phyloP scores from a whole-genome alignment of 208 protist genomes.

The Acanthamoeba rhysodes region DNA sequence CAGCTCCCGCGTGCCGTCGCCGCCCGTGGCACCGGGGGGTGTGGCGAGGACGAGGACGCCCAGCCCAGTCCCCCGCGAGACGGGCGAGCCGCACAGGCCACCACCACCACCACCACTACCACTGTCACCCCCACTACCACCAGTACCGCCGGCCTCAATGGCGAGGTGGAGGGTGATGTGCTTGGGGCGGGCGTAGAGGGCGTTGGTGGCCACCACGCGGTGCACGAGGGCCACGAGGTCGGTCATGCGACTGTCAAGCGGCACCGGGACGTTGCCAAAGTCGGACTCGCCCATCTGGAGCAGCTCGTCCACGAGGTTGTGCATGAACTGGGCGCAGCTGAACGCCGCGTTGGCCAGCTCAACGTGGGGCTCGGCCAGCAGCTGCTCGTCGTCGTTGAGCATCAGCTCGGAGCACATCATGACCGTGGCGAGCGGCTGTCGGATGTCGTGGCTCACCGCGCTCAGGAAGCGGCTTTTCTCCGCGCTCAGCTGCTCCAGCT shows the following conservation, averaged over 20 bases:
- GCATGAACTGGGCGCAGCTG: constrained; percentile 50
- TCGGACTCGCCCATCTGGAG: constrained; percentile 44
- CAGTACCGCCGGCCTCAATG: background rate
- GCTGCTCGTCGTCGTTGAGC: background rate
- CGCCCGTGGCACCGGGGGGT: too few species aligned
- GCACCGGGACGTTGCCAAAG: constrained; percentile 21
- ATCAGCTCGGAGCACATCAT: constrained; percentile 47
- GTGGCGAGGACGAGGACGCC: too few species aligned
- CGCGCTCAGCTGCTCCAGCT: background rate
- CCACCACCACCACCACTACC: too few species aligned
- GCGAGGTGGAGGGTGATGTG: background rate
- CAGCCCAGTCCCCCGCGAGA: too few species aligned
- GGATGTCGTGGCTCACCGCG: constrained; percentile 18
- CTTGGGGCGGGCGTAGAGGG: background rate
- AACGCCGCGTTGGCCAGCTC: background rate
- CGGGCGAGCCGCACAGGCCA: too few species aligned
- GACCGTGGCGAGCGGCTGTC: background rate
- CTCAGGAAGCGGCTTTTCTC: constrained; percentile 39
- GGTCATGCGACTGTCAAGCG: constrained; percentile 12
- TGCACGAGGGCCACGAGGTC: background rate
- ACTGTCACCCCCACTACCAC: too few species aligned
- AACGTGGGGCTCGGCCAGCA: background rate
- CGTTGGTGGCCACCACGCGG: constrained; percentile 22
- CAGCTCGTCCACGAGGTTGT: constrained; percentile 41
- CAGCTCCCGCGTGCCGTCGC: background rate